Evolutionary conservation across 2,329 filamentous ascomycete genomes (phyloP).

Genomic region (Aspergillus melleus): DNA sequence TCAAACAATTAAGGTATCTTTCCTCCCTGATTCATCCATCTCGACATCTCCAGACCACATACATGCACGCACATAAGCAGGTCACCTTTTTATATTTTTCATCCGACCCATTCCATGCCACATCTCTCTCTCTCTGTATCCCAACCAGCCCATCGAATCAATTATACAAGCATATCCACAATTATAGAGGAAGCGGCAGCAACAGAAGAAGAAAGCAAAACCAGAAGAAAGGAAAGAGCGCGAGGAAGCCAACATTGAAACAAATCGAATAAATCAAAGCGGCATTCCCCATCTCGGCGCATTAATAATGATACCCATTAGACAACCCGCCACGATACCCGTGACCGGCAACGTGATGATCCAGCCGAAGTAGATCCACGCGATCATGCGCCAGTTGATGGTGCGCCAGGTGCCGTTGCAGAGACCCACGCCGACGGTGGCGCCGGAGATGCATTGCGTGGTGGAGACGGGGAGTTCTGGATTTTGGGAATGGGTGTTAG

Average conservation of each 20-base stretch:
- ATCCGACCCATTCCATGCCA: not conserved
- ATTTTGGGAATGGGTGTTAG: not conserved
- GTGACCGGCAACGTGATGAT: slow-evolving; percentile 17
- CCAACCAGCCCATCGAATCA: not conserved
- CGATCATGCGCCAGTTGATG: slow-evolving; percentile 23
- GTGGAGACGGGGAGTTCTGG: slow-evolving; percentile 21
- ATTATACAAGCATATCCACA: not conserved
- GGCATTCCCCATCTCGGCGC: slow-evolving; percentile 18
- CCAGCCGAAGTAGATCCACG: slow-evolving; percentile 23
- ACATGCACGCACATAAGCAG: not conserved
- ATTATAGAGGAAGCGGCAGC: not conserved
- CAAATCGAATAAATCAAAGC: not conserved
- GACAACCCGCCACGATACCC: slow-evolving; percentile 18
- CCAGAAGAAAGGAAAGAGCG: not conserved
- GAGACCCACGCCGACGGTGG: slow-evolving; percentile 20
- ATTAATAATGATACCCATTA: slow-evolving; percentile 20
- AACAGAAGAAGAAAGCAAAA: no score
- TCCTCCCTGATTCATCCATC: not conserved
- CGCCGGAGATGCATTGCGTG: slow-evolving; percentile 21
- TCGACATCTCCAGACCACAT: not conserved
- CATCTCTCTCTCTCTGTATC: not conserved
- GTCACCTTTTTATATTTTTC: not conserved
- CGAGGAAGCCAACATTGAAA: no score
- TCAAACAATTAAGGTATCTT: not conserved
- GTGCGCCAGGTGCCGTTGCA: slow-evolving; percentile 21